phyloP scores from a whole-genome alignment of 1,284 basidiomycete genomes.

The Ceratobasidium sp. region DNA sequence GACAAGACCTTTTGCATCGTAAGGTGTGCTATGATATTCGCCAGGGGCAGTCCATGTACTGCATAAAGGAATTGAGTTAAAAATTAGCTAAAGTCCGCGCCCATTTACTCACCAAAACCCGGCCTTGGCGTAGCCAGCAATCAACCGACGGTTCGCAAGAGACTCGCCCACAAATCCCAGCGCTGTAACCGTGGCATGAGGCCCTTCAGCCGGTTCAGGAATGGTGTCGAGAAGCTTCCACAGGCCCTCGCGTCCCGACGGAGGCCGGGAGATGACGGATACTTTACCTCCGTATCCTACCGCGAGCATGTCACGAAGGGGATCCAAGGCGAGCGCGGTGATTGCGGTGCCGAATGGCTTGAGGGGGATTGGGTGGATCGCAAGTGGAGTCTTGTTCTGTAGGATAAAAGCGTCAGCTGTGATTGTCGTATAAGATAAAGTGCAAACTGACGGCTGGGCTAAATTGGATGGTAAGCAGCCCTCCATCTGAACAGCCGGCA shows the following conservation, averaged over 20 bases:
- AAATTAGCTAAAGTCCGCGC: background rate
- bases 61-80: background rate
- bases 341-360: conserved; percentile 5
- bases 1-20: background rate
- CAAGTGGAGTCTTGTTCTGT: conserved; percentile 2
- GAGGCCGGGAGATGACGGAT: background rate
- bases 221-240: conserved; percentile 4
- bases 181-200: conserved; percentile 1
- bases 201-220: background rate
- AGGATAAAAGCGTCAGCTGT: background rate
- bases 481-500: background rate
- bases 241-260: background rate
- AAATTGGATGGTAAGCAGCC: background rate
- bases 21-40: conserved; percentile 5
- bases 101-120: background rate
- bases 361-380: conserved; percentile 2
- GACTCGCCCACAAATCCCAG: background rate
- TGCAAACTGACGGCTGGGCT: conserved; percentile 3
- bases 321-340: conserved; percentile 15
- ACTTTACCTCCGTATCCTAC: background rate
- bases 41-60: background rate
- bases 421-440: background rate
- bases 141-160: background rate
- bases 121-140: conserved; percentile 1
- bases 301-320: background rate